Percentiles rank a stretch among this genome's conserved stretches.
phyloP scores from a whole-genome alignment of 164 flowering plant species.

The Amborella trichopoda region DNA sequence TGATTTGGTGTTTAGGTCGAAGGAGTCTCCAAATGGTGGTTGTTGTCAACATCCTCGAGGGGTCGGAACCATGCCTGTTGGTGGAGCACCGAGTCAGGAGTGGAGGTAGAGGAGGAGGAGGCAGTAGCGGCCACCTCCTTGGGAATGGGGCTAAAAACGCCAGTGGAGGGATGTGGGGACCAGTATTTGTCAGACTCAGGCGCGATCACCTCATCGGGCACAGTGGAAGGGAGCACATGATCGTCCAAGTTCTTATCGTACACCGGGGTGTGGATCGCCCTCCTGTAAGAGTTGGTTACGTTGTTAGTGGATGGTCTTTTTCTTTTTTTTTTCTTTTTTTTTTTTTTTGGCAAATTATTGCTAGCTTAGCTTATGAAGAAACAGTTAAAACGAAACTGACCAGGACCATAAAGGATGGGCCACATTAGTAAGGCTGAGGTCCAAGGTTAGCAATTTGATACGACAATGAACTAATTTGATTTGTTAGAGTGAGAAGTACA shows the following conservation, averaged over 20 bases:
- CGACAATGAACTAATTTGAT: no score
- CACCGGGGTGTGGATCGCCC: slow-evolving; percentile 32
- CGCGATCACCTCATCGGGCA: slow-evolving; percentile 52
- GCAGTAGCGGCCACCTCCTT: slow-evolving; percentile 9
- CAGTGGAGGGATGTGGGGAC: slow-evolving; percentile 75
- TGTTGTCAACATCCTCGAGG: slow-evolving; percentile 58
- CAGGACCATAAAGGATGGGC: no score
- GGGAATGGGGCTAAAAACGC: slow-evolving; percentile 71
- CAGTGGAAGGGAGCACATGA: slow-evolving; percentile 24
- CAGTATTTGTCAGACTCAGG: slow-evolving; percentile 57
- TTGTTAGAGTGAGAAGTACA: no score
- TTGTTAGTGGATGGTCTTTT: no score
- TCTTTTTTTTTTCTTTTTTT: no score
- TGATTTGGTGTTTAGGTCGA: not conserved
- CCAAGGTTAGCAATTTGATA: no score
- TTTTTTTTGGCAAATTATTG: no score
- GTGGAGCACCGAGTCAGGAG: not conserved
- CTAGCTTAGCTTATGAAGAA: no score
- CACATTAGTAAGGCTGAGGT: no score
- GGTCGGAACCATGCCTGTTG: slow-evolving; percentile 75
- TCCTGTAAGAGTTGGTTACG: no score
- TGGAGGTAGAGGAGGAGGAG: not conserved
- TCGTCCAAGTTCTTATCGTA: slow-evolving; percentile 88
- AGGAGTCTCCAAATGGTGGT: not conserved
- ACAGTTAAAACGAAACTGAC: no score